Base-by-base conservation (phyloP, 805 yeast species). In the Wickerhamiella sergipiensis region DNA sequence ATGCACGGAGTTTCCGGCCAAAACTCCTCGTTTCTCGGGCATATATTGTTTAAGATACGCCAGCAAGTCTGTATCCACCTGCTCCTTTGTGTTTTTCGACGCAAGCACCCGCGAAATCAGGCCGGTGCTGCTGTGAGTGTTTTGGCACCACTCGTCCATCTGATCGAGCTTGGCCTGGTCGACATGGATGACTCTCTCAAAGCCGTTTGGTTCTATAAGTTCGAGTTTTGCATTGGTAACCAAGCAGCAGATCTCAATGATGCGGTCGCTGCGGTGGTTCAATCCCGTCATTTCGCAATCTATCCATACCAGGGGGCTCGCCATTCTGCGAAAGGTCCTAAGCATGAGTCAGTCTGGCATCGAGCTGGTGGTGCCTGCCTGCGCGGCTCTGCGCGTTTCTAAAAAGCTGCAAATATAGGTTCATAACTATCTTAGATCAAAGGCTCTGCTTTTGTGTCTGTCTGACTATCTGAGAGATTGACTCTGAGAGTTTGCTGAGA, bases 201-300 rank as follows among this genome's bases (percentile, higher is more conserved):
- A 92, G 1, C 95, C 95, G 3, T 66, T 59, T 47, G 57, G 51
- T 51, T 86, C 94, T 1, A 87, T 68, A 2, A 85, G 59, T 50
- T 84, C 77, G 54, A 92, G 72, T 53, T 86, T 69, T 9, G 85
- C 87, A 61, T 90, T 95, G 1, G 99, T 92, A 45, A 92, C 72
- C 40, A 90, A 70, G 64, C 96, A 88, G 64, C 96, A 86, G 24
- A 92, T 81, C 66, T 92, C 98, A 53, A 92, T 85, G 58, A 92
- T 89, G 52, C 76, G 79, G 64, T 92, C 97, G n/a, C 74, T 72
- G 46, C 68, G 65, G 21, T 43, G 31, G 59, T 90, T 83, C 40
- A 92, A 69, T 0, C 99, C 99, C 0, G 99, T 92, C 98, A 92
- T 92, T 65, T 92, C 98, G 67, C 97, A 92, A 68, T 92, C 98